Base-by-base conservation (phyloP, 768 basidiomycete genomes). In the Termitomyces sp. region DNA sequence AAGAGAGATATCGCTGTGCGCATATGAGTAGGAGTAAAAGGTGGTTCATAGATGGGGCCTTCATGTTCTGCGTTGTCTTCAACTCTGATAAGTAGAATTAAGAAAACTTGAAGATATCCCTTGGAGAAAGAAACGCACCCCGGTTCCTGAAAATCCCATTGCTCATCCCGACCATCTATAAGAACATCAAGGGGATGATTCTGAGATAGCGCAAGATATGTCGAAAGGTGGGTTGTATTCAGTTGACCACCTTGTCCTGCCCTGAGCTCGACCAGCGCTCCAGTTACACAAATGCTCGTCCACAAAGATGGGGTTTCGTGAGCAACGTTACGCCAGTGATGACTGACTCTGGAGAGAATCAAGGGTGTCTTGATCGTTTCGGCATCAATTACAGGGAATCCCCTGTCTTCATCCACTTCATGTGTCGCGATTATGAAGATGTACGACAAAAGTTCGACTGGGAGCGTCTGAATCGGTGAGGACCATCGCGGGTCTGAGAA, bases 121-220 rank as follows among this genome's bases (percentile, higher is more conserved):
- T 8, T 48, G 53, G 36, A 37, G 32, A 66, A 70, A 46, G 40
- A 60, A 39, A 71, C 74, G 20, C 58, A 83, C 83, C 78, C 79
- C 34, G 74, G 68, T 61, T 85, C 83, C 12, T 72, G 68, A 61
- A 82, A 84, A 64, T 84, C 79, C 83, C 83, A 86, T 22, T 80
- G 76, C 5, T 76, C 76, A 68, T 86, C 84, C 52, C 84, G 76
- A 24, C 77, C 82, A 61, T 85, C 83, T 45, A 86, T 79, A 44
- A 83, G 72, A 55, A 87, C 80, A 57, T 84, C 80, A 22, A 86
- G 66, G 0, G 83, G 76, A 61, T 75, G 75, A 30, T 72, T 75
- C 18, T 74, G 70, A 4, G 86, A 85, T 22, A 80, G 76, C 18
- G 69, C 61, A 14, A 86, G 72, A 65, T 75, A 82, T 6, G 73